Evolutionary conservation across 2,329 filamentous ascomycete genomes (phyloP).

Genomic region (Fusarium mangiferae): DNA sequence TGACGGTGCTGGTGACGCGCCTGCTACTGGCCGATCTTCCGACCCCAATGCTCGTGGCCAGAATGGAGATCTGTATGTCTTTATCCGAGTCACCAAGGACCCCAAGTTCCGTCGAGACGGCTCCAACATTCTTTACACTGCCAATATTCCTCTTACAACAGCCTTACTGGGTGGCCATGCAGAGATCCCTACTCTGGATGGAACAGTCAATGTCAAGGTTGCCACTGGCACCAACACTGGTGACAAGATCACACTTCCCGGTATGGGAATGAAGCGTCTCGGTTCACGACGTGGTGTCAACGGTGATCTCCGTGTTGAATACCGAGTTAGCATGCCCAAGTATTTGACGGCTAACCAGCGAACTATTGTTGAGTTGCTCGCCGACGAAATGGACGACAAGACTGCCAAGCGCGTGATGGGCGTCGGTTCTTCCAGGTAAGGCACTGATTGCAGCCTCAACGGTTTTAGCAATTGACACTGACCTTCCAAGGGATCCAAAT

Average conservation of each 20-base stretch:
- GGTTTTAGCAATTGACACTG: not conserved
- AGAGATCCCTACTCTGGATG: constrained; percentile 88
- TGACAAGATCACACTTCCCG: constrained; percentile 86
- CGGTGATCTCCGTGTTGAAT: constrained; percentile 92
- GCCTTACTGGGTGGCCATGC: constrained; percentile 92
- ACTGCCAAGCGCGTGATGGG: constrained; percentile 94
- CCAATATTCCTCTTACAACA: constrained; percentile 90
- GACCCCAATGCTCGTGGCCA: constrained; percentile 72
- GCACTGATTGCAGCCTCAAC: not conserved
- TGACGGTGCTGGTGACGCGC: constrained; percentile 86
- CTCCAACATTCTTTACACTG: constrained; percentile 92
- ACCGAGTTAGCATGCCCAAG: constrained; percentile 95
- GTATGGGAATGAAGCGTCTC: constrained; percentile 94
- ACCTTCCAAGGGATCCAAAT: constrained; percentile 35
- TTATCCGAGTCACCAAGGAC: constrained; percentile 89
- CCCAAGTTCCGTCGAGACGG: constrained; percentile 88
- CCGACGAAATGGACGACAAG: constrained; percentile 95
- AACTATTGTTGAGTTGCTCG: constrained; percentile 93
- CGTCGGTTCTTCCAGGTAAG: constrained; percentile 58
- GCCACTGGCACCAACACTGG: constrained; percentile 91
- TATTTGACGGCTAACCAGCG: constrained; percentile 91
- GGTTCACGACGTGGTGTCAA: constrained; percentile 71
- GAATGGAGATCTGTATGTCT: constrained; percentile 90
- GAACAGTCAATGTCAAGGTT: constrained; percentile 89
- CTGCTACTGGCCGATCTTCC: constrained; percentile 76